These are phyloP conservation scores for Crithidia bombi DNA, from an alignment of 208 protist species.

Conservation along the genomic window DNA sequence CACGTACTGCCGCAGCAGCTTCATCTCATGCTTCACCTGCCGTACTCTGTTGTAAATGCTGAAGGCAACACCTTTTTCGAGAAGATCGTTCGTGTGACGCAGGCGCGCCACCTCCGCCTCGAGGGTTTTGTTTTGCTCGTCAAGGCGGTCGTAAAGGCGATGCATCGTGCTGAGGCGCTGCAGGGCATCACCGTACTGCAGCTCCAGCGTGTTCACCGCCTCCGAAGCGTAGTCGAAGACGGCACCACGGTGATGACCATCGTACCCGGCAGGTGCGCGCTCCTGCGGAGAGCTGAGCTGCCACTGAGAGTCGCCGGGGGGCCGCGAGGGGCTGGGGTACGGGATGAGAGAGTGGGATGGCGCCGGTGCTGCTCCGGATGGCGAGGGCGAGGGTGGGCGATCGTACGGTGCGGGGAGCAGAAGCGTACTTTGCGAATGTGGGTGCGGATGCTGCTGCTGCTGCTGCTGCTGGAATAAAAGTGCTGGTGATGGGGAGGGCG, in stretches of 20 bases:
- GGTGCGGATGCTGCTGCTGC: neutral
- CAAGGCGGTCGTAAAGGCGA: constrained; percentile 35
- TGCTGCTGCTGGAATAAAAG: constrained; percentile 2
- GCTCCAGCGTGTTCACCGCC: constrained; percentile 49
- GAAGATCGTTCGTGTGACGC: constrained; percentile 16
- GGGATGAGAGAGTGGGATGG: neutral
- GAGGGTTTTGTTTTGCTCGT: constrained; percentile 23
- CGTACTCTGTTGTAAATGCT: constrained; percentile 42
- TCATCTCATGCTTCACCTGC: constrained; percentile 45
- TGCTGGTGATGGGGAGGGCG: constrained; percentile 4
- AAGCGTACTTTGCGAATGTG: neutral
- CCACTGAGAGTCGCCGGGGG: constrained; percentile 16
- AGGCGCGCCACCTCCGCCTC: constrained; percentile 25
- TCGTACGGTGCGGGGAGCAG: constrained; percentile 12
- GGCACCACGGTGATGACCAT: neutral
- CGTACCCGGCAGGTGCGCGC: neutral
- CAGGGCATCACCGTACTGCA: constrained; percentile 43
- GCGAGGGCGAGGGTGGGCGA: neutral
- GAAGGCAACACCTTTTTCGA: constrained; percentile 27
- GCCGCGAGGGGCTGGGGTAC: neutral
- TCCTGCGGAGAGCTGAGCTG: constrained; percentile 29
- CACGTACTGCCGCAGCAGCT: constrained; percentile 41
- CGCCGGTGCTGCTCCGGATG: neutral
- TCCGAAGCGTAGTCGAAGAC: constrained; percentile 37
- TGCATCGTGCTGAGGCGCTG: constrained; percentile 48